Percentiles rank a stretch among this genome's conserved stretches.
phyloP scores from a whole-genome alignment of 176 grass and related monocot genomes.

The Panicum miliaceum region DNA sequence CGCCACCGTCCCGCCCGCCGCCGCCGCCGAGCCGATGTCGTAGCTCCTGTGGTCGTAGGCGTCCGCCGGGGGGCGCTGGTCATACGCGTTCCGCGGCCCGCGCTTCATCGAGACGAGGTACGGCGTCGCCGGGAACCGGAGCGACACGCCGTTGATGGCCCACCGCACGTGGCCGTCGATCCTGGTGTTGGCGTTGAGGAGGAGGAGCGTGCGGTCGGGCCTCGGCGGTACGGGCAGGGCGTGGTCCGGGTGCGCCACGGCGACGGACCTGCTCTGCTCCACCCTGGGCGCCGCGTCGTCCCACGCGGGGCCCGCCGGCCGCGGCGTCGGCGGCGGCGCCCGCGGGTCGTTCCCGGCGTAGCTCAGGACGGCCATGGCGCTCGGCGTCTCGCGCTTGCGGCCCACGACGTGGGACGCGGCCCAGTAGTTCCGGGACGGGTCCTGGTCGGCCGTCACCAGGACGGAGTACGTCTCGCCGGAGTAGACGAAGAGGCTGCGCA shows the following conservation, averaged over 20 bases:
- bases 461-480: slow-evolving; percentile 87
- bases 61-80: slow-evolving; percentile 44
- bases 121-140: slow-evolving; percentile 59
- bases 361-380: slow-evolving; percentile 53
- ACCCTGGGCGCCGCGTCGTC: slow-evolving; percentile 48
- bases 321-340: slow-evolving; percentile 34
- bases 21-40: slow-evolving; percentile 26
- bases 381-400: slow-evolving; percentile 46
- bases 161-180: slow-evolving; percentile 49
- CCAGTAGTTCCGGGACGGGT: slow-evolving; percentile 72
- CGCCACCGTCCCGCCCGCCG: slow-evolving; percentile 47
- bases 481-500: slow-evolving; percentile 68
- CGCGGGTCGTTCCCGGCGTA: slow-evolving; percentile 48
- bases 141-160: slow-evolving; percentile 73
- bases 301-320: slow-evolving; percentile 53
- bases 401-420: slow-evolving; percentile 50
- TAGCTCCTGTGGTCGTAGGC: slow-evolving; percentile 53
- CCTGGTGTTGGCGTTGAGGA: slow-evolving; percentile 68
- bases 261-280: slow-evolving; percentile 48
- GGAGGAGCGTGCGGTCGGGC: slow-evolving; percentile 49
- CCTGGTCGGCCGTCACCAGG: slow-evolving; percentile 62
- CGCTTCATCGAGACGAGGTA: slow-evolving; percentile 62
- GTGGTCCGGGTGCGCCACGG: slow-evolving; percentile 46
- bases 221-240: slow-evolving; percentile 25
- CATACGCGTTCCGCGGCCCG: slow-evolving; percentile 34